Conservation (phyloP, 768 basidiomycete genomes). For the Xerocomus spinulosus region DNA sequence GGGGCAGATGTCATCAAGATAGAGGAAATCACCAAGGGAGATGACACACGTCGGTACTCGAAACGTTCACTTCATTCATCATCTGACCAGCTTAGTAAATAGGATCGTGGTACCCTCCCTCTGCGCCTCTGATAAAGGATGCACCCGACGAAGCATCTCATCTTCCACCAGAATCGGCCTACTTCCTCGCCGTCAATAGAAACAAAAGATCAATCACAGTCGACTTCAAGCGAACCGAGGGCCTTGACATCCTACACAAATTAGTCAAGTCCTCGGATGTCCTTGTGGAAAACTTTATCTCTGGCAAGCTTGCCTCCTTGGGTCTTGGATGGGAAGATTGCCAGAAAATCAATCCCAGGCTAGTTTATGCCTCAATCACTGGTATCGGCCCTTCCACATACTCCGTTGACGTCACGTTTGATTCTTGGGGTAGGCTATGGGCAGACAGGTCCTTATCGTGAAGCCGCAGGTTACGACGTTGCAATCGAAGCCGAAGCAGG, state of each 20-base stretch:
- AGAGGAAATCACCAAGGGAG: slow-evolving; percentile 74
- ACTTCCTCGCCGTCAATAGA: slow-evolving; percentile 85
- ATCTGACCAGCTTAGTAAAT: slow-evolving; percentile 10
- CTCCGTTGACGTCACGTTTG: not conserved
- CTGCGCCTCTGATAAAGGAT: slow-evolving; percentile 45
- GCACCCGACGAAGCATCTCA: slow-evolving; percentile 53
- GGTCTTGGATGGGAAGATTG: slow-evolving; percentile 87
- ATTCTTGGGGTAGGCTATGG: slow-evolving; percentile 53
- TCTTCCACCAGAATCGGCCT: slow-evolving; percentile 86
- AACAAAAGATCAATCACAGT: slow-evolving; percentile 88
- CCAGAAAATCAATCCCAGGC: slow-evolving; percentile 63
- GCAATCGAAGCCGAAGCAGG: slow-evolving; percentile 87
- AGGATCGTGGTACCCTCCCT: slow-evolving; percentile 68
- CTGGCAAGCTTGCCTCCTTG: slow-evolving; percentile 79
- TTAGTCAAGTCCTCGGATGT: slow-evolving; percentile 76
- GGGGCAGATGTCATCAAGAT: slow-evolving; percentile 94
- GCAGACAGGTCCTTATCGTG: slow-evolving; percentile 85
- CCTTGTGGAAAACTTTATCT: slow-evolving; percentile 83
- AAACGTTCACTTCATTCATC: slow-evolving; percentile 5
- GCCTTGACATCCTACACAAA: slow-evolving; percentile 67
- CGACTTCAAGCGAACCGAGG: slow-evolving; percentile 77
- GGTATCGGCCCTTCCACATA: slow-evolving; percentile 41
- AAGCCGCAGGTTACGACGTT: slow-evolving; percentile 86
- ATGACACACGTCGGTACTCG: slow-evolving; percentile 72
- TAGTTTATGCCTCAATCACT: slow-evolving; percentile 89